These are phyloP conservation scores for Boehmeria nivea DNA, from an alignment of 306 rosid species.

Conservation along the genomic window DNA sequence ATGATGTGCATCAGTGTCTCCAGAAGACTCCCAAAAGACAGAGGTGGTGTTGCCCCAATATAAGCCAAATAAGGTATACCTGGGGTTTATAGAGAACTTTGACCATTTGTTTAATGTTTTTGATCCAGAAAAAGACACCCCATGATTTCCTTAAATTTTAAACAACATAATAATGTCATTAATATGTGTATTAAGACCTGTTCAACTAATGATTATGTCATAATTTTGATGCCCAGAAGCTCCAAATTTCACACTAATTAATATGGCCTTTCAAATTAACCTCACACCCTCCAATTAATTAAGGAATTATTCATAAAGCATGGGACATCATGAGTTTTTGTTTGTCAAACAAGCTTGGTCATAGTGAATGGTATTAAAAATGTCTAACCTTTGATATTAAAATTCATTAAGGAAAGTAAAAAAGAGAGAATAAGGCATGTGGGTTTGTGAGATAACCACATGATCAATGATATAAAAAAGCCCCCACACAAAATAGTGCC, in stretches of 20 bases:
- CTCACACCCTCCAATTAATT: too few relatives aligned
- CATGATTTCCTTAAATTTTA: slow-evolving; percentile 40
- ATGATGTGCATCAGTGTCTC: slow-evolving; percentile 38
- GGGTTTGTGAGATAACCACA: slow-evolving; percentile 44
- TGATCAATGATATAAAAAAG: slow-evolving; percentile 35
- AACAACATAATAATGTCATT: slow-evolving; percentile 1
- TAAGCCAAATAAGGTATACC: slow-evolving; percentile 37
- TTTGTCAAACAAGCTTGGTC: background rate
- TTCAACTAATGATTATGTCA: slow-evolving; percentile 31
- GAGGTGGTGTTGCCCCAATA: slow-evolving; percentile 25
- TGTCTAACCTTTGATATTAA: slow-evolving; percentile 20
- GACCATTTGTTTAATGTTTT: slow-evolving; percentile 35
- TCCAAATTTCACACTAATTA: slow-evolving; percentile 17
- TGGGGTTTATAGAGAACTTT: slow-evolving; percentile 22
- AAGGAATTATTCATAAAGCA: slow-evolving; percentile 1
- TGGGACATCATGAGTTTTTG: background rate
- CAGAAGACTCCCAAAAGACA: slow-evolving; percentile 50
- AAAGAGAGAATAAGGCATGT: slow-evolving; percentile 41
- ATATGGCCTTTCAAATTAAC: slow-evolving; percentile 28
- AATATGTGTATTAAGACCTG: slow-evolving; percentile 29
- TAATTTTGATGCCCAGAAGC: slow-evolving; percentile 37
- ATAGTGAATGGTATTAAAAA: background rate
- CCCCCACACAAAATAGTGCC: slow-evolving; percentile 21
- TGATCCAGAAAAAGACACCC: slow-evolving; percentile 37
- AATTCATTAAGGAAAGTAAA: slow-evolving; percentile 20